Conservation (phyloP, 2,329 filamentous ascomycete species). For the Penicillium sp. region DNA sequence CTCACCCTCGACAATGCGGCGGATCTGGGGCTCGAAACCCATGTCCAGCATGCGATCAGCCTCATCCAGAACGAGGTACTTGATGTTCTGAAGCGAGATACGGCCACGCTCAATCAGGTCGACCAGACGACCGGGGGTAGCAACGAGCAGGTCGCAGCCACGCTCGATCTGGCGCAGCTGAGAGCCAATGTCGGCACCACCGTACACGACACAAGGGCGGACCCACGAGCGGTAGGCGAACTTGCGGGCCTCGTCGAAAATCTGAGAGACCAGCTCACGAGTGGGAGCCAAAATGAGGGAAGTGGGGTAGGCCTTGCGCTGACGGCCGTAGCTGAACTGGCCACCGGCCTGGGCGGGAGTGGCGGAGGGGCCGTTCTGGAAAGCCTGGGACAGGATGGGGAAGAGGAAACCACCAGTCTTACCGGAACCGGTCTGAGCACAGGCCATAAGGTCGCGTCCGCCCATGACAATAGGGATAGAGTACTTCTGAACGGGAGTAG, state of each 20-base stretch:
- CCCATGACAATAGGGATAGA: constrained; percentile 98
- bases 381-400: constrained; percentile 97
- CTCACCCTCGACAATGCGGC: constrained; percentile 95
- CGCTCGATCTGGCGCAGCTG: constrained; percentile 98
- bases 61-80: constrained; percentile 97
- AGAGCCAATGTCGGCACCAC: constrained; percentile 96
- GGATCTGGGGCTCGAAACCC: constrained; percentile 99
- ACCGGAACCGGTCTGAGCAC: constrained; percentile 98
- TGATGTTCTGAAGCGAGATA: constrained; percentile 97
- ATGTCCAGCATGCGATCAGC: constrained; percentile 99
- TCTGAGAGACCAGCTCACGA: constrained; percentile 97
- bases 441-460: constrained; percentile 97
- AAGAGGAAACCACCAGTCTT: constrained; percentile 99
- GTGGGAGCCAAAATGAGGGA: constrained; percentile 94
- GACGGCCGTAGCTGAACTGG: constrained; percentile 69
- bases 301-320: constrained; percentile 96
- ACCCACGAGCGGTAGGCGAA: constrained; percentile 99
- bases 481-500: constrained; percentile 98
- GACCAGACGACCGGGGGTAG: constrained; percentile 93
- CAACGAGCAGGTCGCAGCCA: constrained; percentile 93
- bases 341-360: constrained; percentile 59
- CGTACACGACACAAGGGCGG: constrained; percentile 95
- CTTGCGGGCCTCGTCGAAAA: constrained; percentile 95
- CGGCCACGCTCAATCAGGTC: constrained; percentile 97
- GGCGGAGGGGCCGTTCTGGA: constrained; percentile 75